Base-by-base conservation (phyloP, 2,329 filamentous ascomycete species). In the Nannizziopsis barbatae region DNA sequence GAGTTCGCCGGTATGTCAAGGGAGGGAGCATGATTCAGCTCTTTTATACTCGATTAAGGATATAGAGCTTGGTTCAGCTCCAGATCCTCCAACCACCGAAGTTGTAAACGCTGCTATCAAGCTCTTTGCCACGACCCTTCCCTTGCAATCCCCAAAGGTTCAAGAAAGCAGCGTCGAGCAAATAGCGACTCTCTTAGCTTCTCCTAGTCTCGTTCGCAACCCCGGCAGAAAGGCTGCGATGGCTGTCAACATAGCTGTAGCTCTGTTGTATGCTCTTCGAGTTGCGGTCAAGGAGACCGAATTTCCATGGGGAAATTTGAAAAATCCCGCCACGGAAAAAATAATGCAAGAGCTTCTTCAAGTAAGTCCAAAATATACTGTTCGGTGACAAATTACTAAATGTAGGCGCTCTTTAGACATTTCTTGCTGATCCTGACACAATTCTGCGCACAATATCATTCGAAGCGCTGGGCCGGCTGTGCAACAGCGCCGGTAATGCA, bases 81-180 rank as follows among this genome's bases (percentile, higher is more conserved):
- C 85, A 12, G 84, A 92, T 54, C 88, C 90, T 7, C 83, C 92
- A 5, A 81, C 86, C 0, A 98, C 90, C 0, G 89, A 95, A 61
- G 89, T 95, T 20, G 86, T 96, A 52, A 95, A 98, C 61, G 81
- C 90, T 60, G 89, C 92, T 0, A 93, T 98, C 49, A 83, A 92
- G 53, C 72, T 96, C 0, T 98, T 98, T 62, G 87, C 89, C 1
- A 86, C 94, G 46, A 85, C 87, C 35, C 81, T 98, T 50, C 89
- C 92, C 2, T 72, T 95, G 8, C 93, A 94, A 40, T 84, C 86
- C 0, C 76, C 86, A 3, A 95, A 90, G 60, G 86, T 98, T 2
- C 92, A 98, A 60, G 92, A 98, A 64, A 95, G 90, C 60, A 86
- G 94, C 42, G 71, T 98, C 8, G 92, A 98, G 64, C 92, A 98